Evolutionary conservation across 2,329 filamentous ascomycete species (phyloP), one percentile per base, ranked within the genome.

Genomic region (Clonostachys rhizophaga): DNA sequence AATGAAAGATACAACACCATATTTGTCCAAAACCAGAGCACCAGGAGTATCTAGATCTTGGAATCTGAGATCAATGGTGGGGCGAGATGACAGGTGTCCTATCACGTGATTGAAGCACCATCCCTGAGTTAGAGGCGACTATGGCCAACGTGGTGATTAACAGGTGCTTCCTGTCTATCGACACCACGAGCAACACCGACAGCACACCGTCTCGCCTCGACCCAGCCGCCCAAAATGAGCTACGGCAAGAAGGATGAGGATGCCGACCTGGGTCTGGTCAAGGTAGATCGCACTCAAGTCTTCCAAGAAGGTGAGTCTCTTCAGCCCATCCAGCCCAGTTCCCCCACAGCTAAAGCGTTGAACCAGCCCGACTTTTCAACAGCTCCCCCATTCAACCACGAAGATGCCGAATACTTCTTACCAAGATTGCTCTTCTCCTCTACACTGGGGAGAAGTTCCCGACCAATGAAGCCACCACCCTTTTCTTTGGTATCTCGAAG

Each of bases 161-260:
- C 52, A 52, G 53, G 24, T 30, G 24, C 24, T 30, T 30, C 24
- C 24, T 30, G 8, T 10, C 24, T 30, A 10, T 30, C 24, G 24
- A 30, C 24, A 30, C 24, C 24, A 10, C 24, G 24, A 30, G 24
- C 24, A 30, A 30, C 24, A 30, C 9, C 24, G 24, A 30, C 24
- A 30, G 10, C 24, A 30, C 9, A 30, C 24, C 24, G 9, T 30
- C 24, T 30, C 24, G 24, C 24, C 24, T 30, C 24, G 24, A 30
- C 57, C 59, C 58, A 61, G 58, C 59, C 62, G 70, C 72, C 72
- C 74, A 83, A 58, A 64, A 96, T 96, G 91, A 94, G 87, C 74
- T 95, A 94, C 82, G 86, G 92, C 78, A 99, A 99, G 78, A 97
- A 96, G 79, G 92, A 99, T 71, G 94, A 97, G 80, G 94, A 99